Base-by-base conservation (phyloP, 768 basidiomycete genomes). In the Serpula lacrymans region DNA sequence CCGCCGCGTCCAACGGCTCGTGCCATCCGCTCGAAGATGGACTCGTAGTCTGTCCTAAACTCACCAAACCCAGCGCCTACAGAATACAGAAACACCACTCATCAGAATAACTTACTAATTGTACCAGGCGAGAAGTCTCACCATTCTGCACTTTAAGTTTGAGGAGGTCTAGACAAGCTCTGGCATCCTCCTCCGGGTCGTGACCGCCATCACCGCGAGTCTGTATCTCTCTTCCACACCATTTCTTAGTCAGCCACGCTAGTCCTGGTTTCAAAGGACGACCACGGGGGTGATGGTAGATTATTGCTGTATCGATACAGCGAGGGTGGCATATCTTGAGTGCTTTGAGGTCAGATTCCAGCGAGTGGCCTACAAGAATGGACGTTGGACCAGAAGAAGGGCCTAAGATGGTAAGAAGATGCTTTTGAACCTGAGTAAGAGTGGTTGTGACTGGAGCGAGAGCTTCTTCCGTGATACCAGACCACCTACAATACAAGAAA, bases 241-340 rank as follows among this genome's bases (percentile, higher is more conserved):
- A 97, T 57, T 90, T 91, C 56, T 88, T 88, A 32, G 90, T 89
- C 32, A 99, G 78, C 92, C 92, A 97, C n/a, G 93, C 93, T 6
- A 99, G 75, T 1, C 89, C 91, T 0, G 95, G 91, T 64, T 97
- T 98, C 47, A 91, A 78, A 0, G 95, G 93, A 28, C 90, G 78
- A 1, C 95, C 93, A 14, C 91, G 83, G 0, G 95, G 91, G 63
- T 99, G 95, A 56, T 93, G 87, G 65, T 83, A 99, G 8, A 85
- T 59, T 4, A 99, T 56, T 0, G 92, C 88, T 2, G 95, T 97
- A 57, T 99, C 95, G 53, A 97, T 88, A 55, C 91, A 91, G 37
- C 76, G 68, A 0, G 92, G 81, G 54, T 97, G 93, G 48, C 81
- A 78, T 25, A 95, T 75, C 50, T 88, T 89, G 45, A 99, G 77